These are phyloP conservation scores for Cytospora schulzeri DNA, from an alignment of 2,329 filamentous ascomycete genomes.

Conservation along the genomic window DNA sequence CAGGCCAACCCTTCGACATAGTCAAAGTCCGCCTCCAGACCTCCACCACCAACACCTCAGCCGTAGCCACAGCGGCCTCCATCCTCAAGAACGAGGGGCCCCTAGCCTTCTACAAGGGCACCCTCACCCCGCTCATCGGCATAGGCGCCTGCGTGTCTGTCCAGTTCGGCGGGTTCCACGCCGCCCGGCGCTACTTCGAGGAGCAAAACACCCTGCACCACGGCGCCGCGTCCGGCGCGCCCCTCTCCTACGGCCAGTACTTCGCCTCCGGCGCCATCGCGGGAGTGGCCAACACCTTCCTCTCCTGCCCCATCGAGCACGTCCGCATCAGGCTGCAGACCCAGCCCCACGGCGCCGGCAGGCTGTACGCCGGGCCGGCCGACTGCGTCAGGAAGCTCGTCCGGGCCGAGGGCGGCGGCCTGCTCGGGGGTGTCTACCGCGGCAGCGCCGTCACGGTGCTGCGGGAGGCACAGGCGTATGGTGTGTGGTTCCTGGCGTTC, in stretches of 20 bases:
- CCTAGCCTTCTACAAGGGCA: slow-evolving; percentile 97
- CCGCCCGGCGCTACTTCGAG: slow-evolving; percentile 85
- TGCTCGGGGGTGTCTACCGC: slow-evolving; percentile 78
- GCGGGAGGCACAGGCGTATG: slow-evolving; percentile 93
- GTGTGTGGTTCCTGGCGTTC: slow-evolving; percentile 91
- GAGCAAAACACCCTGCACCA: slow-evolving; percentile 64
- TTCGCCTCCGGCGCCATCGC: slow-evolving; percentile 90
- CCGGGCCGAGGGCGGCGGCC: slow-evolving; percentile 60
- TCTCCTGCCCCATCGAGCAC: slow-evolving; percentile 94
- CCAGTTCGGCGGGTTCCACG: slow-evolving; percentile 97
- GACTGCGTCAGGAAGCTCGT: slow-evolving; percentile 90
- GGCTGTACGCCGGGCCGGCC: slow-evolving; percentile 79
- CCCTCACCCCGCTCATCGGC: slow-evolving; percentile 88
- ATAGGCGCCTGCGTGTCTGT: slow-evolving; percentile 98
- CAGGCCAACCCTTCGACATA: slow-evolving; percentile 80
- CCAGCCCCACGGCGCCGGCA: slow-evolving; percentile 81
- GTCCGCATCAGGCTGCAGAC: slow-evolving; percentile 95
- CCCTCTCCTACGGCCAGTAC: slow-evolving; percentile 84
- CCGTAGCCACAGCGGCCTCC: slow-evolving; percentile 75
- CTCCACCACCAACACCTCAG: slow-evolving; percentile 76
- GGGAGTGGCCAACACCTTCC: slow-evolving; percentile 82
- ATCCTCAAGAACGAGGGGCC: slow-evolving; percentile 90
- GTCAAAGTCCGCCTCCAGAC: slow-evolving; percentile 98
- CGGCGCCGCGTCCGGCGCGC: slow-evolving; percentile 58
- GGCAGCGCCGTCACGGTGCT: slow-evolving; percentile 83